Evolutionary conservation across 805 yeast genomes (phyloP), one percentile per base, ranked within the genome.

Genomic region (Saturnispora besseyi): DNA sequence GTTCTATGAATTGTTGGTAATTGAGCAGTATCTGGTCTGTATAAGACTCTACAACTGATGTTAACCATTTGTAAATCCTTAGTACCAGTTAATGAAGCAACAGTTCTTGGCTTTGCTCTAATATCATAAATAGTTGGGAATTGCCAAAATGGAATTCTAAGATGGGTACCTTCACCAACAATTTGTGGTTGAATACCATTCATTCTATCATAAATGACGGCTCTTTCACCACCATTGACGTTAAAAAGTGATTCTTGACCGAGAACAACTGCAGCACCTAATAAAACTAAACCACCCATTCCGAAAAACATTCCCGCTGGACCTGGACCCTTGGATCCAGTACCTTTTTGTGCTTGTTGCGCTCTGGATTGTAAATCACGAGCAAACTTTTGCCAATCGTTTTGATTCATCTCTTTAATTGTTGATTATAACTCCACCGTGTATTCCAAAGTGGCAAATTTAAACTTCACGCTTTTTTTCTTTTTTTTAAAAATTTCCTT

Each of bases 181-280:
- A 93, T 87, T 53, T 74, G 77, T 15, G 90, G 81, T 62, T 81
- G 85, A 44, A 93, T 82, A 63, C 99, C 99, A 45, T 79, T 76
- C 28, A 89, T 46, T 63, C 99, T 81, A 26, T 95, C 88, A 66
- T 93, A 93, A 36, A 93, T 78, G 62, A 93, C 90, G 15, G 97
- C 99, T 64, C 99, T 77, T 68, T 91, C 98, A 69, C 99, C 99
- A 80, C 99, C 99, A 68, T 93, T 98, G 53, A 93, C 99, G 64
- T 83, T 84, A 70, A 82, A 84, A 33, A 84, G 69, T 1, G 89
- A 73, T 38, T 78, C 70, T 57, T 81, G 78, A 36, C 77, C 55
- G 26, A 75, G 62, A 41, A 78, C 46, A 3, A 79, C 77, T 51
- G 79, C 82, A 48, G 78, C 82, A 49, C 82, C 84, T 4, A 82